Percentiles rank a stretch among this genome's conserved stretches.
phyloP scores from a whole-genome alignment of 768 basidiomycete species.

The Suillus lakei region DNA sequence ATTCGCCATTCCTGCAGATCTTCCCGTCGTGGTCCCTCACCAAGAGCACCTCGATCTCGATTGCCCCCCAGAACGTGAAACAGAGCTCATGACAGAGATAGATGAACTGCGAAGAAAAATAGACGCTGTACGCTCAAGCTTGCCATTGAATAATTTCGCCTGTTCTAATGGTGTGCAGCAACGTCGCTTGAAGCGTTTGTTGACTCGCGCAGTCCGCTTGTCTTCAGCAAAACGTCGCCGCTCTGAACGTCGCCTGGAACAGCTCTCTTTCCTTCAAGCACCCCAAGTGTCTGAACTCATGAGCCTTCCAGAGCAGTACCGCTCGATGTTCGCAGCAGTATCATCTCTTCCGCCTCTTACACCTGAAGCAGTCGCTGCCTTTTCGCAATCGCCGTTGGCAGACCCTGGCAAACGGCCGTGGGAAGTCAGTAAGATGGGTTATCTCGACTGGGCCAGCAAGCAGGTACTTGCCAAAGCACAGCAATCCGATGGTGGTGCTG shows the following conservation, averaged over 20 bases:
- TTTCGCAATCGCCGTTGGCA: slow-evolving; percentile 35
- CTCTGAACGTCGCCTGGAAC: slow-evolving; percentile 48
- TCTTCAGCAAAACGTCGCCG: slow-evolving; percentile 51
- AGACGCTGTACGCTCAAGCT: slow-evolving; percentile 60
- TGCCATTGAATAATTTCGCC: not conserved
- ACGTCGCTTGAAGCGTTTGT: slow-evolving; percentile 64
- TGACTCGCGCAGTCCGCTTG: slow-evolving; percentile 54
- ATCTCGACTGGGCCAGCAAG: slow-evolving; percentile 75
- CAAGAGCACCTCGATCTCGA: slow-evolving; percentile 75
- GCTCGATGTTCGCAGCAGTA: slow-evolving; percentile 50
- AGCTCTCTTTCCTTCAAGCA: slow-evolving; percentile 49
- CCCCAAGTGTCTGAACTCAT: slow-evolving; percentile 45
- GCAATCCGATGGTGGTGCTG: slow-evolving; percentile 19
- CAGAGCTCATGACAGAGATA: slow-evolving; percentile 67
- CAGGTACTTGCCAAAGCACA: slow-evolving; percentile 49
- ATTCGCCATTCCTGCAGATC: slow-evolving; percentile 72
- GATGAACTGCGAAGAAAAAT: slow-evolving; percentile 69
- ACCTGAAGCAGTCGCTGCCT: slow-evolving; percentile 42
- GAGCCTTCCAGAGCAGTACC: slow-evolving; percentile 45
- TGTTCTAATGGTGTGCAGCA: slow-evolving; percentile 46
- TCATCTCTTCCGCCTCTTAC: slow-evolving; percentile 53
- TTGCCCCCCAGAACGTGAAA: slow-evolving; percentile 57
- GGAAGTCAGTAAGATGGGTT: slow-evolving; percentile 78
- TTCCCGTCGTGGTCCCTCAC: slow-evolving; percentile 77
- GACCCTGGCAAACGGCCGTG: slow-evolving; percentile 76